phyloP scores from a whole-genome alignment of 108 stramenopile genomes.

The Phaeodactylum tricornutum region DNA sequence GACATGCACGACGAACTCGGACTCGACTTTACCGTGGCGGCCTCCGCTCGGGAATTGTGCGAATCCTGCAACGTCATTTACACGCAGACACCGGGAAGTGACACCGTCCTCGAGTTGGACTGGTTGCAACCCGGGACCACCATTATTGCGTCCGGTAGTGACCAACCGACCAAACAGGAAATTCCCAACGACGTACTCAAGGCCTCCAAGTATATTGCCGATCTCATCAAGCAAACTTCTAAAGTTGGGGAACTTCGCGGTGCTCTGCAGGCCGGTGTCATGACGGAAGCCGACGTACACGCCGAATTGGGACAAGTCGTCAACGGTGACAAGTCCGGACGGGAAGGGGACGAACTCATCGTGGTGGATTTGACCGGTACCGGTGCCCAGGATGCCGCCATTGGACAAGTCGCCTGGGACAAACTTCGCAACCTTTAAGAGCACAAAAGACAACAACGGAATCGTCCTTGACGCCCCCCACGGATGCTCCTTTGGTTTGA shows the following conservation, averaged over 20 bases:
- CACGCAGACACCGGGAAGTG: slow-evolving; percentile 81
- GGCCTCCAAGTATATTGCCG: slow-evolving; percentile 73
- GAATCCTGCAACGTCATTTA: slow-evolving; percentile 67
- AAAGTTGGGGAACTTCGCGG: slow-evolving; percentile 85
- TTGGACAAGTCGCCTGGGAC: slow-evolving; percentile 84
- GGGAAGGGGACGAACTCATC: slow-evolving; percentile 89
- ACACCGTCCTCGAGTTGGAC: slow-evolving; percentile 69
- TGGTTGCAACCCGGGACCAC: slow-evolving; percentile 82
- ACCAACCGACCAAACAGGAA: slow-evolving; percentile 93
- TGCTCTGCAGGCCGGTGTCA: slow-evolving; percentile 72
- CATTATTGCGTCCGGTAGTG: slow-evolving; percentile 87
- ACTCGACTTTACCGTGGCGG: slow-evolving; percentile 62
- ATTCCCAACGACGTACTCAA: slow-evolving; percentile 77
- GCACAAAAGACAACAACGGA: no score
- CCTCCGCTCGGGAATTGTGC: slow-evolving; percentile 67
- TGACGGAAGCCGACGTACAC: slow-evolving; percentile 88
- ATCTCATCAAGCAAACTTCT: slow-evolving; percentile 84
- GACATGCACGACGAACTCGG: slow-evolving; percentile 77
- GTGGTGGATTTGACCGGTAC: slow-evolving; percentile 95
- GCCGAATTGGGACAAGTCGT: slow-evolving; percentile 90
- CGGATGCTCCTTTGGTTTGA: no score
- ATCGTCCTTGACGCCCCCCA: no score
- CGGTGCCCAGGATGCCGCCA: slow-evolving; percentile 88
- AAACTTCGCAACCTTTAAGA: slow-evolving; percentile 29
- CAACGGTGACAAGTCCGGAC: slow-evolving; percentile 79